Evolutionary conservation across 1,284 basidiomycete species (phyloP), one percentile per base, ranked within the genome.

Genomic region (Boletus sp.): DNA sequence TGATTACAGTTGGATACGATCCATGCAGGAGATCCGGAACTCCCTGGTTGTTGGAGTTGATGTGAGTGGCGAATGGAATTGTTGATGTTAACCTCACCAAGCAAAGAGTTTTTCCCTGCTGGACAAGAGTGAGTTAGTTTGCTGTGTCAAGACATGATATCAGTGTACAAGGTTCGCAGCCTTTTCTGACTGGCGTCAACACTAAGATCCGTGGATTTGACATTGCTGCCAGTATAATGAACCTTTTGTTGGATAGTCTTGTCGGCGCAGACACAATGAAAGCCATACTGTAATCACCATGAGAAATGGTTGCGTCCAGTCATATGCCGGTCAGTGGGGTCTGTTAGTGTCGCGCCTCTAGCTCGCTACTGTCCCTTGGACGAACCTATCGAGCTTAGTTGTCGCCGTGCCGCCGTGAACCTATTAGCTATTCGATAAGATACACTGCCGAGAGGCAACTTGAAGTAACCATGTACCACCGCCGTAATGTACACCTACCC

Each of bases 71-170:
- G 12, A 22, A 41, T 25, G n/a, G 36, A 22, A 20, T 6, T 5
- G 10, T 23, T 5, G 25, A 3, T 2, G 2, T n/a, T 16, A 3
- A 17, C 6, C 44, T 52, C 53, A 64, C 71, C 23, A 73, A 62
- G 50, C 74, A 74, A 7, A 74, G 57, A 7, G 72, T 70, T 41
- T 72, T 72, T 14, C 72, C 69, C 9, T 57, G 53, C 17, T 57
- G 55, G 29, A 75, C 67, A 14, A 73, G 58, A 35, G 57, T 53
- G 52, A 75, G 68, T 75, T 72, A 36, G 75, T 57, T 50, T 75
- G 72, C 46, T 72, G 44, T 41, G 26, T 37, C 34, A 61, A 60
- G 9, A 9, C 9, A 26, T 26, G 41, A 69, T 64, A 45, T 66
- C 63, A 41, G 65, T 58, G 46, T 64, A 75, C 26, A 62, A 54